Evolutionary conservation across 169 alveolate species (phyloP), one percentile per base, ranked within the genome.

Genomic region (Cryptosporidium tyzzeri): DNA sequence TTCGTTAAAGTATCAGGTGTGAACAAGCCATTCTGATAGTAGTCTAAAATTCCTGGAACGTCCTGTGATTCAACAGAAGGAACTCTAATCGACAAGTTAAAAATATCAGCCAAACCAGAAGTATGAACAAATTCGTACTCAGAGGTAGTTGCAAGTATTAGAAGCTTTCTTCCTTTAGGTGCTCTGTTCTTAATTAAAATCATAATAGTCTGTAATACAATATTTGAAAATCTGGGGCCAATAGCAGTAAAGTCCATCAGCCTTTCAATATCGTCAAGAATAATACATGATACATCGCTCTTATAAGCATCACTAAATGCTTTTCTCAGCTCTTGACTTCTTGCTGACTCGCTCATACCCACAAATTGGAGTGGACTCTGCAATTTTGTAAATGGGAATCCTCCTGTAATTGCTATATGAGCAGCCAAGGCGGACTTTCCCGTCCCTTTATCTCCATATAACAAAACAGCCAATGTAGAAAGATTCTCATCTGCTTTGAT

Each of bases 381-480:
- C 44, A 98, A 93, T 92, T 98, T 98, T 37, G 98, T 98, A 92
- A 96, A 98, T 48, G 99, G 99, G 69, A 98, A 98, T 53, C 95
- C 96, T 65, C 99, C 96, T 23, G 95, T 95, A 62, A 95, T 86
- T 26, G 99, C 99, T 23, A 96, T 85, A 70, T 97, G 94, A 2
- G 99, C 99, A 7, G 99, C 99, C 65, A 98, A 86, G 9, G 99
- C 99, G 4, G 99, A 97, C 92, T 98, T 98, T 8, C 99, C 99
- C 75, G 97, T 91, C 0, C 99, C 99, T 23, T 94, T 93, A 26
- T 94, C 96, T 21, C 99, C 99, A 93, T 97, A 98, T 39, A 98
- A 91, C 84, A 98, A 93, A 16, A 97, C 95, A 53, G 99, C 94
- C 85, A 97, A 94, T 29, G 92, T 93, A 70, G 84, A 86, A 58